Percentiles rank a stretch among this genome's conserved stretches.
phyloP scores from a whole-genome alignment of 768 basidiomycete species.

The Filobasidium wieringae region DNA sequence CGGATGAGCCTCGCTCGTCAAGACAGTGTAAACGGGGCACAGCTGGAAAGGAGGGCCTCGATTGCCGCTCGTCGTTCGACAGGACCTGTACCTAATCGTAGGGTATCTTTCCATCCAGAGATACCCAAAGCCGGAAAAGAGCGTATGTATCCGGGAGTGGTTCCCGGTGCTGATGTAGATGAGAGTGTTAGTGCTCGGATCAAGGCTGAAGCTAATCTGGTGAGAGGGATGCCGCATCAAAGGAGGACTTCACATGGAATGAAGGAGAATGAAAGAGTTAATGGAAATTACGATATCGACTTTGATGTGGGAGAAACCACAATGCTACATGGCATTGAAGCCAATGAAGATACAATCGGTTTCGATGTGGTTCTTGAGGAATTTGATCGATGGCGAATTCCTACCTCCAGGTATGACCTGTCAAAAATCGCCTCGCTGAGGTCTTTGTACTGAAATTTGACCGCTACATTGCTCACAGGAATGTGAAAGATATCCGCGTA shows the following conservation, averaged over 20 bases:
- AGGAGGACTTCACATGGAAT: slow-evolving; percentile 1
- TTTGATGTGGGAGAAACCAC: slow-evolving; percentile 34
- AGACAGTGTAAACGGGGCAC: not conserved
- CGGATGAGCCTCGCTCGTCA: not conserved
- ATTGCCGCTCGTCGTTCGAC: not conserved
- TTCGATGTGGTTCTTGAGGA: slow-evolving; percentile 27
- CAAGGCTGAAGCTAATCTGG: slow-evolving; percentile 5
- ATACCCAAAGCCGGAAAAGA: not conserved
- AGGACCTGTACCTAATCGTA: not conserved
- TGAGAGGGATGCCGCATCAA: slow-evolving; percentile 2
- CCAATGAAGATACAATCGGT: slow-evolving; percentile 18
- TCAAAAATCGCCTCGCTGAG: too few relatives aligned
- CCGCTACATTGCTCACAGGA: too few relatives aligned
- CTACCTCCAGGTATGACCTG: not conserved
- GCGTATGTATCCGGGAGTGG: not conserved
- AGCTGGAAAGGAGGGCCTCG: not conserved
- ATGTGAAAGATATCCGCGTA: not conserved
- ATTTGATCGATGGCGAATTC: slow-evolving; percentile 11
- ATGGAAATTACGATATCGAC: slow-evolving; percentile 12
- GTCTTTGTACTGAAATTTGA: too few relatives aligned
- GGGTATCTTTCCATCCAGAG: not conserved
- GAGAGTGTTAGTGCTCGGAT: not conserved
- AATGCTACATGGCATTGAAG: slow-evolving; percentile 36
- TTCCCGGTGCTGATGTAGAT: not conserved
- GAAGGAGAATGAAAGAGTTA: not conserved